These are phyloP conservation scores for Russula abietina DNA, from an alignment of 768 basidiomycete species.

Conservation along the genomic window DNA sequence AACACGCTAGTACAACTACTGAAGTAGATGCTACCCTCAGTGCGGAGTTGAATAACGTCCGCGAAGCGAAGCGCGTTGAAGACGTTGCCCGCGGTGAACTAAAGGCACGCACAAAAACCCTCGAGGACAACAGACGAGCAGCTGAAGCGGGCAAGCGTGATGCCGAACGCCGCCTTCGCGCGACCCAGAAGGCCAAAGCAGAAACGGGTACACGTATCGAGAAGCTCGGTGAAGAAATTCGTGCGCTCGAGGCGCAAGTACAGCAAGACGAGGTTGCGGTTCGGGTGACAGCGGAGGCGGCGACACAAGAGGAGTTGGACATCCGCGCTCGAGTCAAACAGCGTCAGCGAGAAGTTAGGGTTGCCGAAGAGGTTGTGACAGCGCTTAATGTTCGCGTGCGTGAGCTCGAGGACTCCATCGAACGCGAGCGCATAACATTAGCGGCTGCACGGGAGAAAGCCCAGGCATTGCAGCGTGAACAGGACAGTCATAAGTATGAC, in stretches of 20 bases:
- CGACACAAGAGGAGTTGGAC: conserved; percentile 32
- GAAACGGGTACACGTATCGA: conserved; percentile 53
- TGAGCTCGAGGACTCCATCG: conserved; percentile 68
- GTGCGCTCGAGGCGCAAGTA: conserved; percentile 43
- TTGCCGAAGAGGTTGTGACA: conserved; percentile 41
- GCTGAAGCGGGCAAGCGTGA: conserved; percentile 79
- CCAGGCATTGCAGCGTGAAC: conserved; percentile 37
- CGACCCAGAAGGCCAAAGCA: conserved; percentile 58
- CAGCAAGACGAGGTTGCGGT: conserved; percentile 12
- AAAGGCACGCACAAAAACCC: conserved; percentile 72
- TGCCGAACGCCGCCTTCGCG: conserved; percentile 80
- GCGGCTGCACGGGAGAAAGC: conserved; percentile 52
- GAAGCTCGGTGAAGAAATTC: conserved; percentile 47
- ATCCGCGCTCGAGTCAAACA: conserved; percentile 40
- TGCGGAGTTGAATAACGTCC: conserved; percentile 59
- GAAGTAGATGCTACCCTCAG: conserved; percentile 52
- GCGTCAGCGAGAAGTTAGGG: conserved; percentile 42
- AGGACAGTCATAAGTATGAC: conserved; percentile 33
- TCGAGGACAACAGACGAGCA: conserved; percentile 81
- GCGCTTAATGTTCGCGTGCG: conserved; percentile 56
- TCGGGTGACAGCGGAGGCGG: conserved; percentile 12
- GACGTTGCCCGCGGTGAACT: conserved; percentile 72
- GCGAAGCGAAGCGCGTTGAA: conserved; percentile 78
- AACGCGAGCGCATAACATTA: conserved; percentile 56
- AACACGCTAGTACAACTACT: conserved; percentile 40